Evolutionary conservation across 345 rosid genomes (phyloP).

Genomic region (Carallia brachiata): DNA sequence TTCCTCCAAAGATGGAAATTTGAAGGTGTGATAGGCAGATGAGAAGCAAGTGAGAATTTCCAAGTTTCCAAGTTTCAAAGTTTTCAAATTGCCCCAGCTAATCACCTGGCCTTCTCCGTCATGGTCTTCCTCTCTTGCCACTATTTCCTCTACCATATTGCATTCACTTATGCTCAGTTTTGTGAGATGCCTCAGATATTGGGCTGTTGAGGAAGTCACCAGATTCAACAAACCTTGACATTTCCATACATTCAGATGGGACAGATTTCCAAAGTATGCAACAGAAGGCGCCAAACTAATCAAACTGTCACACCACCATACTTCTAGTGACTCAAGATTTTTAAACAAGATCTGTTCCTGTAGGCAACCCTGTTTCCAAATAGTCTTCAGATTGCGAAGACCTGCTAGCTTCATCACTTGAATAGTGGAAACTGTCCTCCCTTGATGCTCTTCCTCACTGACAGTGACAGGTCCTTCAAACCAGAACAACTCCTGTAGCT

Average conservation of each 20-base stretch:
- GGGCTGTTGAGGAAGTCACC: constrained; percentile 9
- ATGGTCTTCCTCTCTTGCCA: constrained; percentile 2
- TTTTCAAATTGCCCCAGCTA: no score
- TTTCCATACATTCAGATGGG: not conserved
- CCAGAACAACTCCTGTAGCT: constrained; percentile 6
- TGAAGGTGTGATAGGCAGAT: not conserved
- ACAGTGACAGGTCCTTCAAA: not conserved
- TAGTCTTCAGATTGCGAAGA: not conserved
- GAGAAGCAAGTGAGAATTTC: constrained; percentile 14
- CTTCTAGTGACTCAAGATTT: not conserved
- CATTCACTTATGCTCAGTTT: constrained; percentile 16
- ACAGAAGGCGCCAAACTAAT: constrained; percentile 9
- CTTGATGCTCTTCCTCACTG: not conserved
- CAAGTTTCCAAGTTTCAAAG: no score
- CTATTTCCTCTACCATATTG: constrained; percentile 14
- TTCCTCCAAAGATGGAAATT: constrained; percentile 3
- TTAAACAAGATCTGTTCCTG: not conserved
- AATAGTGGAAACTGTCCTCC: not conserved
- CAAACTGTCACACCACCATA: not conserved
- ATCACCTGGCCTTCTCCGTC: not conserved
- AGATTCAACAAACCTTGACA: constrained; percentile 18
- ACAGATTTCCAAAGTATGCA: constrained; percentile 14
- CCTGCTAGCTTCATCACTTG: accelerated
- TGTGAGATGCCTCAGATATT: constrained; percentile 14
- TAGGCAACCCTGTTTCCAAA: constrained; percentile 7